Conservation (phyloP, 164 flowering plant species). For the Magnolia officinalis region DNA sequence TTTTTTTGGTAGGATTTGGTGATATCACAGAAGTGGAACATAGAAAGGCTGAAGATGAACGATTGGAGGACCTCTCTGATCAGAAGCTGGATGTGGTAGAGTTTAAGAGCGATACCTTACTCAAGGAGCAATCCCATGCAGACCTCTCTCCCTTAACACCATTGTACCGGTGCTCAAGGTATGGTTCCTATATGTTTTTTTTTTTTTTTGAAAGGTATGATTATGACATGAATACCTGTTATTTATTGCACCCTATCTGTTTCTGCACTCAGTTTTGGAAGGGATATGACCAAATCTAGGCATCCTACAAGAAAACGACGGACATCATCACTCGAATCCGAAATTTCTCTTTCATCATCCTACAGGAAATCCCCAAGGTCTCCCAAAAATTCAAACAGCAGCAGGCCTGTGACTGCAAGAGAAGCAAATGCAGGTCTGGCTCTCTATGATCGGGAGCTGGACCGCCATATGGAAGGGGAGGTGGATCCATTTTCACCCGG, state of each 20-base stretch:
- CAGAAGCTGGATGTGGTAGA: constrained; percentile 19
- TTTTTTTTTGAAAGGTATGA: neutral
- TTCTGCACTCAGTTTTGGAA: constrained; percentile 24
- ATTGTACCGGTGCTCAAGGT: constrained; percentile 24
- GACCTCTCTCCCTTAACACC: constrained; percentile 46
- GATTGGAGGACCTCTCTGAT: constrained; percentile 15
- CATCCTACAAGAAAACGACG: constrained; percentile 27
- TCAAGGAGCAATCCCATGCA: constrained; percentile 25
- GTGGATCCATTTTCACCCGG: constrained; percentile 22
- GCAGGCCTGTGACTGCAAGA: constrained; percentile 16
- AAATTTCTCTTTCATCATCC: constrained; percentile 23
- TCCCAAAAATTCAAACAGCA: constrained; percentile 19
- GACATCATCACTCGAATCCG: constrained; percentile 46
- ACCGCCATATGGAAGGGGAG: constrained; percentile 8
- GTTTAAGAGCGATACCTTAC: constrained; percentile 11
- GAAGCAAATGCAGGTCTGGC: constrained; percentile 20
- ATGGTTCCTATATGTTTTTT: neutral
- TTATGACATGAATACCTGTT: neutral
- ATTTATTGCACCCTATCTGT: neutral
- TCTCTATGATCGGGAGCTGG: constrained; percentile 18
- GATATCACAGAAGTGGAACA: constrained; percentile 15
- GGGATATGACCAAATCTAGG: constrained; percentile 26
- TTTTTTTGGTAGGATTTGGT: constrained; percentile 5
- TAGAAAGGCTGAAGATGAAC: constrained; percentile 23
- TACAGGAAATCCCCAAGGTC: constrained; percentile 23